A percentile compares a stretch with the other conserved stretches of the same genome.
Conservation (phyloP, 148 eudicot species). For the Limonium bicolor region DNA sequence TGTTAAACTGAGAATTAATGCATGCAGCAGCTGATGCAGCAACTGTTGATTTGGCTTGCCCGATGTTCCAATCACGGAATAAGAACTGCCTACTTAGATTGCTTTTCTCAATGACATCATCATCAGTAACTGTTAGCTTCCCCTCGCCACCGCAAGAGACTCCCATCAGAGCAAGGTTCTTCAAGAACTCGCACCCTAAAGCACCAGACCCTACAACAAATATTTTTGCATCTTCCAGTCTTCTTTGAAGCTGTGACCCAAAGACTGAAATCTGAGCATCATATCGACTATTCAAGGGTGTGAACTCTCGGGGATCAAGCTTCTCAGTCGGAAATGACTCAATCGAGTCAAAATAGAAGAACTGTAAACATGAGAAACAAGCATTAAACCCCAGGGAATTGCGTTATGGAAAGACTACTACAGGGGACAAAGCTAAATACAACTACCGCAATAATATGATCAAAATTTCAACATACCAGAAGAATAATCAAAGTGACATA, state of each 20-base stretch:
- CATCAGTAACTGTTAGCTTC: conserved; percentile 77
- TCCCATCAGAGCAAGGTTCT: conserved; percentile 91
- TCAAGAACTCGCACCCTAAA: conserved; percentile 85
- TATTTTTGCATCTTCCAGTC: conserved; percentile 55
- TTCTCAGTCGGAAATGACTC: conserved; percentile 80
- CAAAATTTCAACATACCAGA: background rate
- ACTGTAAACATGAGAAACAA: conserved; percentile 27
- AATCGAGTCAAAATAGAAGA: conserved; percentile 89
- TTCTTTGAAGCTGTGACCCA: conserved; percentile 76
- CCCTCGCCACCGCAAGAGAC: conserved; percentile 61
- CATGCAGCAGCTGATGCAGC: conserved; percentile 71
- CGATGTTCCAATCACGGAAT: conserved; percentile 95
- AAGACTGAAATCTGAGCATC: conserved; percentile 94
- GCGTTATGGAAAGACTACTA: too few species aligned
- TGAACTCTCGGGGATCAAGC: conserved; percentile 40
- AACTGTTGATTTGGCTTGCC: conserved; percentile 93
- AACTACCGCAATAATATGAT: background rate
- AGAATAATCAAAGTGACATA: background rate
- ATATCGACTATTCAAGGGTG: conserved; percentile 66
- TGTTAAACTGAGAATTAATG: conserved; percentile 41
- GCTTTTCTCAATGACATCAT: conserved; percentile 94
- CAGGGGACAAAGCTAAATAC: too few species aligned
- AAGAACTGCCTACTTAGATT: conserved; percentile 86
- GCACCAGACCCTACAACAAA: conserved; percentile 95
- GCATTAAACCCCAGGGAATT: too few species aligned